phyloP scores from a whole-genome alignment of 2,329 filamentous ascomycete genomes.

The Tolypocladium nubicola region DNA sequence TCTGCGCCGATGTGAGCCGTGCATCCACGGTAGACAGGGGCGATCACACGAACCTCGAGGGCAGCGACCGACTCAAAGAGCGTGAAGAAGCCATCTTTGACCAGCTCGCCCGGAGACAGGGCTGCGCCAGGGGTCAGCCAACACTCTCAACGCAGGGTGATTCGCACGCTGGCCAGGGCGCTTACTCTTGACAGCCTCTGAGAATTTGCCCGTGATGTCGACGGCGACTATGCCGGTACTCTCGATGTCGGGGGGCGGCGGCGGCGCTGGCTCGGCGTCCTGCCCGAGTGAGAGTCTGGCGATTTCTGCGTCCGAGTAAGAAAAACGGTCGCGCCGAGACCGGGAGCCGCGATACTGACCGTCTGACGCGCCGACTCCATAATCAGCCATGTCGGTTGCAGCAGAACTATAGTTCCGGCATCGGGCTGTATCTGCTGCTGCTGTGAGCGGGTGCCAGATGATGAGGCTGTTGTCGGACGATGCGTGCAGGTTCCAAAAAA shows the following conservation, averaged over 20 bases:
- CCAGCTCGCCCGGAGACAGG: conserved; percentile 66
- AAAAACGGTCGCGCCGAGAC: conserved; percentile 3
- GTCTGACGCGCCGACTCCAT: conserved; percentile 22
- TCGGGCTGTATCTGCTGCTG: background rate
- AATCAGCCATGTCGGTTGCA: conserved; percentile 21
- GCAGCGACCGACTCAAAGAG: conserved; percentile 90
- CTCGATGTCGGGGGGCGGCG: conserved; percentile 28
- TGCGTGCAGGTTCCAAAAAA: background rate
- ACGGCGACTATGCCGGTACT: conserved; percentile 41
- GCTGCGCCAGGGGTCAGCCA: conserved; percentile 36
- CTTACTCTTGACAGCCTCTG: conserved; percentile 41
- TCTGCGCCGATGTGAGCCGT: conserved; percentile 40
- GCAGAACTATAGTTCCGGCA: conserved; percentile 2
- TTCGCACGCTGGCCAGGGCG: background rate
- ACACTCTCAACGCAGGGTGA: background rate
- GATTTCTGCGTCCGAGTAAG: conserved; percentile 25
- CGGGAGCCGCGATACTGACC: conserved; percentile 13
- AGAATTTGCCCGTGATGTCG: conserved; percentile 49
- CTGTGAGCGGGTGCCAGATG: background rate
- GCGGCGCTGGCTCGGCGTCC: conserved; percentile 15
- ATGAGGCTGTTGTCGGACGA: background rate
- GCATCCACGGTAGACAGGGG: no score
- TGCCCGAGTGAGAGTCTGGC: conserved; percentile 29
- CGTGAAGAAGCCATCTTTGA: conserved; percentile 92
- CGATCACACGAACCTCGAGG: conserved; percentile 47